Base-by-base conservation (phyloP, 345 rosid species). In the Melaleuca alternifolia region DNA sequence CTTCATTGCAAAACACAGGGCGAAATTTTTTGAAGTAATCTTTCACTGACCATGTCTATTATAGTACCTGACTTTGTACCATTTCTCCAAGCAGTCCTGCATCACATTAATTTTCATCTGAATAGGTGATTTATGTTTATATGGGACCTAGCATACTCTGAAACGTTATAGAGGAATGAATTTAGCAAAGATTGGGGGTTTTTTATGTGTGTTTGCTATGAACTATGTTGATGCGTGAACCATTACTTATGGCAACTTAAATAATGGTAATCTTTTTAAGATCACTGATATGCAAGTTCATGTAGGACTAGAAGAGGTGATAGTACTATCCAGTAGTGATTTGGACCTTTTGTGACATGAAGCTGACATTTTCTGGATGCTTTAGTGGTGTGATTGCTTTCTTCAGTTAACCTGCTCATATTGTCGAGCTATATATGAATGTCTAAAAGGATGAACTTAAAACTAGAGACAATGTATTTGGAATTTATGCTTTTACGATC, bases 1-100 rank as follows among this genome's bases (percentile, higher is more conserved):
- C 88, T 97, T 97, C 89, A 92, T 96, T 91, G 97, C 96, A 16
- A 97, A 97, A 87, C 97, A 95, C 87, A 89, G 99, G 88, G 95
- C 99, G 83, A 96, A 89, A 87, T 96, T 96, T 91, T 95, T 97
- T 71, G 92, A 97, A 98, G 99, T 97, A 94, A 87, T 87, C 54
- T 26, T 86, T 84, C 13, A 59, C 50, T 21, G 30, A 53, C 28
- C 28, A 24, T 59, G 37, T 84, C 85, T 50, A 83, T 77, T 28
- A 54, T 51, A 33, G 51, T 12, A 33, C 46, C 61, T 50, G 79
- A 33, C 79, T 71, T 46, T 33, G 23, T 18, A 71, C 37, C 79
- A 71, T 71, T 71, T 71, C 79, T 33, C 48, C 79, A 37, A 37
- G 41, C 79, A 2, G 79, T 37, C 48, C 79, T 71, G 79, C 13